These are phyloP conservation scores for Scutellaria barbata DNA, from an alignment of 257 asterid genomes.

Conservation along the genomic window DNA sequence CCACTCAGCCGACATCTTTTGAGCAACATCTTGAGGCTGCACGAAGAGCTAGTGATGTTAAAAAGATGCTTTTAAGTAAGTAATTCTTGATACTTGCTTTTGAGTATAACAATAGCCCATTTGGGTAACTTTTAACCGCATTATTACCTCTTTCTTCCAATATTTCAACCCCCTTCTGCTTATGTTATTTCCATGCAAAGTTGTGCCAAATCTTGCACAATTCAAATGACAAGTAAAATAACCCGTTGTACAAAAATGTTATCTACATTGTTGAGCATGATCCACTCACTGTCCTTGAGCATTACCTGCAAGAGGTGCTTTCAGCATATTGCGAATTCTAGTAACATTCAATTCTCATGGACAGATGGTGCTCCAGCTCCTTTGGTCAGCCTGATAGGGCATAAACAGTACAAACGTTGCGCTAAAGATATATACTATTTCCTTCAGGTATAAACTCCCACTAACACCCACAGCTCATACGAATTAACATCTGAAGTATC, in stretches of 20 bases:
- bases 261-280: no score
- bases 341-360: slow-evolving; percentile 23
- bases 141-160: no score
- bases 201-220: no score
- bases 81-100: background rate
- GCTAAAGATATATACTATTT: slow-evolving; percentile 87
- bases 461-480: background rate
- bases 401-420: slow-evolving; percentile 79
- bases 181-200: no score
- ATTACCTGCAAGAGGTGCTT: no score
- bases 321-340: no score
- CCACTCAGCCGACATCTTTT: slow-evolving; percentile 57
- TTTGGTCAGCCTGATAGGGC: slow-evolving; percentile 89
- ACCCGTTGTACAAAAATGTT: no score
- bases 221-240: no score
- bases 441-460: slow-evolving; percentile 66
- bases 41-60: slow-evolving; percentile 85
- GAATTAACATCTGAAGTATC: background rate
- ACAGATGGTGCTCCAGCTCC: slow-evolving; percentile 90
- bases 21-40: slow-evolving; percentile 94
- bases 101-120: no score
- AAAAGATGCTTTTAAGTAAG: slow-evolving; percentile 78
- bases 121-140: no score
- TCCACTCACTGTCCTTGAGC: background rate
- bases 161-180: no score